Conservation (phyloP, 2,329 filamentous ascomycete species). For the Ophiostoma pallidulum region DNA sequence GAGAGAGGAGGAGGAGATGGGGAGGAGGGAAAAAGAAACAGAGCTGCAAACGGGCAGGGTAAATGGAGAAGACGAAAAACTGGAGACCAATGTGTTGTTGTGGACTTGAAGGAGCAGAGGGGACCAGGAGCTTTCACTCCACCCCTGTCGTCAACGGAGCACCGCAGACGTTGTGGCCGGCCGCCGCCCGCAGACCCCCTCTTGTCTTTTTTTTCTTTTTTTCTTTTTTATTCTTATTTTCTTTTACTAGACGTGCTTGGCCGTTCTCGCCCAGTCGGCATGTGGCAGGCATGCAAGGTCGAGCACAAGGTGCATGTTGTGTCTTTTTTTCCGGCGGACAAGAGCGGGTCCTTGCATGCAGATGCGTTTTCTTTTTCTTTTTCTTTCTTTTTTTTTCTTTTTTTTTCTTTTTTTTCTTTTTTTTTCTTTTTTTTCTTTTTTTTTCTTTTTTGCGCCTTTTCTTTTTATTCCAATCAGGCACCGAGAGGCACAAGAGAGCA, state of each 20-base stretch:
- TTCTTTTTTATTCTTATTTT: slow-evolving; percentile 22
- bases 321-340: neutral
- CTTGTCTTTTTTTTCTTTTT: slow-evolving; percentile 16
- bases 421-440: too few species aligned
- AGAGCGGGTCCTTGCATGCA: slow-evolving; percentile 14
- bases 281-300: neutral
- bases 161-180: too few species aligned
- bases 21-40: neutral
- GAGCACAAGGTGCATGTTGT: neutral
- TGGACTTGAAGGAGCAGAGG: too few species aligned
- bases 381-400: too few species aligned
- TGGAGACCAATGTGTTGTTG: neutral
- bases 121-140: neutral
- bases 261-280: slow-evolving; percentile 5
- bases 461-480: slow-evolving; percentile 15
- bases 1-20: neutral
- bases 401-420: too few species aligned
- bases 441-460: too few species aligned
- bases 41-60: neutral
- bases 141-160: slow-evolving; percentile 4
- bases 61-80: neutral
- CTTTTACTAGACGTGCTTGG: neutral
- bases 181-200: too few species aligned
- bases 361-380: too few species aligned
- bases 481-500: slow-evolving; percentile 1